phyloP scores from a whole-genome alignment of 1,139 yeast species.

The Pichia sp. region DNA sequence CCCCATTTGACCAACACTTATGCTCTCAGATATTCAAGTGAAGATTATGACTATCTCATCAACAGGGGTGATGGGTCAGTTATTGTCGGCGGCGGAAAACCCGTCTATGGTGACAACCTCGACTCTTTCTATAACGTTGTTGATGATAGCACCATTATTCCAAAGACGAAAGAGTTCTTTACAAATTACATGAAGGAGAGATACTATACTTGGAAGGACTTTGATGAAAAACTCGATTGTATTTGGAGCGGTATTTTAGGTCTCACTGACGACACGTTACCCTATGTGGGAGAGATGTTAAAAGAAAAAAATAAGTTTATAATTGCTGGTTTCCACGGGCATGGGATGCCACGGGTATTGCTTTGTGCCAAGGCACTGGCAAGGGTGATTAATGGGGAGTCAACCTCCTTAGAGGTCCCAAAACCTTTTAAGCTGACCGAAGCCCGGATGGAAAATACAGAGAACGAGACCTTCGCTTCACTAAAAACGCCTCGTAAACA shows the following conservation, averaged over 20 bases:
- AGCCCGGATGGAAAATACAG: slow-evolving; percentile 18
- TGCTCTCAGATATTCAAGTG: slow-evolving; percentile 23
- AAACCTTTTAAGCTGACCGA: slow-evolving; percentile 22
- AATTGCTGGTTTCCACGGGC: slow-evolving; percentile 33
- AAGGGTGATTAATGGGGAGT: slow-evolving; percentile 16
- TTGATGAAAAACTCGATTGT: slow-evolving; percentile 18
- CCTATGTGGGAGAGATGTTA: slow-evolving; percentile 29
- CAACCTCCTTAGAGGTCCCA: slow-evolving; percentile 19
- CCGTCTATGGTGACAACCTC: slow-evolving; percentile 18
- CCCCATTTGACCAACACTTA: slow-evolving; percentile 30
- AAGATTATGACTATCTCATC: slow-evolving; percentile 29
- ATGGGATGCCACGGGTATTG: slow-evolving; percentile 30
- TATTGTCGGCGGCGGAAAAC: slow-evolving; percentile 31
- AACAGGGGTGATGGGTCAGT: slow-evolving; percentile 31
- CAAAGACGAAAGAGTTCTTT: slow-evolving; percentile 21
- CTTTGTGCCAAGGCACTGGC: slow-evolving; percentile 26
- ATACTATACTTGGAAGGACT: slow-evolving; percentile 28
- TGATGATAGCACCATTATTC: slow-evolving; percentile 28
- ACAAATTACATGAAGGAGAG: slow-evolving; percentile 25
- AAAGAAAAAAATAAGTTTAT: slow-evolving; percentile 25
- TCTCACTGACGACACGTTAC: slow-evolving; percentile 27
- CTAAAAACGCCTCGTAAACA: slow-evolving; percentile 12
- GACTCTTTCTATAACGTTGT: slow-evolving; percentile 25
- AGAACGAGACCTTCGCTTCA: slow-evolving; percentile 17
- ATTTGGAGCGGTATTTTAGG: slow-evolving; percentile 31